Conservation (phyloP, 768 basidiomycete species). For the Xerocomellus intermedius region DNA sequence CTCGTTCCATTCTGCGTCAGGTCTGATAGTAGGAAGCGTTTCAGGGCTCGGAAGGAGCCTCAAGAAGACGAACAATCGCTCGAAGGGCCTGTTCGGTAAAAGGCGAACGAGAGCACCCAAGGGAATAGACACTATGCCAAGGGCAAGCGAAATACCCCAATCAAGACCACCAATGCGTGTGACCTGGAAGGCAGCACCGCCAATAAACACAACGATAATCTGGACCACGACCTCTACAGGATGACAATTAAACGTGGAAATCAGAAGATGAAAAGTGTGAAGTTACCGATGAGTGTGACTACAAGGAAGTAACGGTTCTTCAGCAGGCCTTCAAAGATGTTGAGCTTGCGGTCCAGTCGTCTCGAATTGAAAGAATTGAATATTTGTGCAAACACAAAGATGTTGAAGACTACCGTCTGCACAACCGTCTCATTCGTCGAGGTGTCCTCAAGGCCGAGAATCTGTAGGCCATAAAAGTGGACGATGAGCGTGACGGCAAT, state of each 20-base stretch:
- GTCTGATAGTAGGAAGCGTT: constrained; percentile 56
- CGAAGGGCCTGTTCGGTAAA: constrained; percentile 79
- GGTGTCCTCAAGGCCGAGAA: constrained; percentile 56
- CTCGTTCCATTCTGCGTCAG: constrained; percentile 68
- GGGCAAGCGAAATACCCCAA: constrained; percentile 90
- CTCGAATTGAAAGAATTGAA: constrained; percentile 94
- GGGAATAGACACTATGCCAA: constrained; percentile 86
- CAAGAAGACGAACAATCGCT: constrained; percentile 52
- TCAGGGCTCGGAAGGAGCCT: constrained; percentile 65
- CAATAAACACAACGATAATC: constrained; percentile 86
- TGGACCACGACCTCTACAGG: constrained; percentile 80
- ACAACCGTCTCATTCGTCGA: constrained; percentile 45
- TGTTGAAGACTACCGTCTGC: constrained; percentile 92
- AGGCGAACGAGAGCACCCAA: constrained; percentile 79
- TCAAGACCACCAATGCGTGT: constrained; percentile 73
- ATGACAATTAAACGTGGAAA: constrained; percentile 6
- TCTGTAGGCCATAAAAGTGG: constrained; percentile 77
- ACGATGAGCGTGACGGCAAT: constrained; percentile 80
- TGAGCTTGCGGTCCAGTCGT: constrained; percentile 79
- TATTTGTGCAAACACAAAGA: constrained; percentile 98
- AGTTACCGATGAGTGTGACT: constrained; percentile 82
- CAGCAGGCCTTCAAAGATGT: constrained; percentile 82
- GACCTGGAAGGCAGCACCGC: constrained; percentile 90
- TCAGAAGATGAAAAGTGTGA: background rate
- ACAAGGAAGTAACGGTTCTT: constrained; percentile 81